phyloP scores from a whole-genome alignment of 1,284 basidiomycete genomes.

The Spongiforma sp. region DNA sequence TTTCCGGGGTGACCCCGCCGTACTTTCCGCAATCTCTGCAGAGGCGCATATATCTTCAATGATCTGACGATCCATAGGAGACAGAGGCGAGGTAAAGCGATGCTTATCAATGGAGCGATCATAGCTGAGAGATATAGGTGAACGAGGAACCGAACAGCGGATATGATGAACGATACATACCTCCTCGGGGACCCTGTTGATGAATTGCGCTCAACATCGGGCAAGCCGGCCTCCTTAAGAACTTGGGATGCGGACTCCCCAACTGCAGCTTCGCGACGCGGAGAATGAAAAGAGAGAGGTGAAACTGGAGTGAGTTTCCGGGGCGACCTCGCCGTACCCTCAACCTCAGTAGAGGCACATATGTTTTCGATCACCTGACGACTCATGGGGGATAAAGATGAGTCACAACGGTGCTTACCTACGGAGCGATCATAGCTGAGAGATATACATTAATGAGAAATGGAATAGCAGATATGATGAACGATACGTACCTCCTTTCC shows the following conservation, averaged over 20 bases:
- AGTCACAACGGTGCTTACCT: slow-evolving; percentile 5
- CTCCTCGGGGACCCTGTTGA: too few species aligned
- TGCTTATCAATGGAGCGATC: slow-evolving; percentile 3
- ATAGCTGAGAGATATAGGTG: slow-evolving; percentile 12
- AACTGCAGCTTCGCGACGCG: not conserved
- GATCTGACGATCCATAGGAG: slow-evolving; percentile 22
- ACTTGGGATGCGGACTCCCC: too few species aligned
- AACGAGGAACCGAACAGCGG: not conserved
- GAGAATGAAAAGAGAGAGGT: not conserved
- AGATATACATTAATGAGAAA: slow-evolving; percentile 4
- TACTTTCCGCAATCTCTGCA: slow-evolving; percentile 3
- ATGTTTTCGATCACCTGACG: slow-evolving; percentile 24
- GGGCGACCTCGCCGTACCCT: not conserved
- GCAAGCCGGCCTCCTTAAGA: too few species aligned
- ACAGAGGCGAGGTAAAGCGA: slow-evolving; percentile 14
- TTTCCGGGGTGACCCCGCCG: not conserved
- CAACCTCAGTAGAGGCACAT: slow-evolving; percentile 6
- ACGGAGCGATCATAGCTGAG: slow-evolving; percentile 9
- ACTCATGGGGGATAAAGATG: slow-evolving; percentile 25
- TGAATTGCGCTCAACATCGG: too few species aligned
- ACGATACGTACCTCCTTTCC: slow-evolving; percentile 16
- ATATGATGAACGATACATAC: not conserved
- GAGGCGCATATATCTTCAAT: slow-evolving; percentile 24
- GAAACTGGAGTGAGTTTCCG: not conserved
- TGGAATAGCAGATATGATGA: not conserved